A percentile compares a stretch with the other conserved stretches of the same genome.
Evolutionary conservation across 2,329 filamentous ascomycete species (phyloP).

Genomic region (Xylariaceae sp.): DNA sequence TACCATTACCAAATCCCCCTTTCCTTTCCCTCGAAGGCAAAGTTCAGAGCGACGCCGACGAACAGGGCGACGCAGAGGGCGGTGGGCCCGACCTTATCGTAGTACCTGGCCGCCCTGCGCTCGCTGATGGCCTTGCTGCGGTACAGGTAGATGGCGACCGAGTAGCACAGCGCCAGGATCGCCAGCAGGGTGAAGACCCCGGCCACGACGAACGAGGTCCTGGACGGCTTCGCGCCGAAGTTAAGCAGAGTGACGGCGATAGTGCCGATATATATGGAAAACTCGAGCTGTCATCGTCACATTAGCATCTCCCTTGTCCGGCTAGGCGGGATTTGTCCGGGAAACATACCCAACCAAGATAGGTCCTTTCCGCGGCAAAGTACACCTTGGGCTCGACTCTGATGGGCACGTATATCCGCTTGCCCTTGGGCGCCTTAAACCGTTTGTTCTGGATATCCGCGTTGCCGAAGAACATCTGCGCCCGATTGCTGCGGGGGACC

Average conservation of each 20-base stretch:
- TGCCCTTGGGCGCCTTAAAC: slow-evolving; percentile 70
- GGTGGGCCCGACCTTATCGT: slow-evolving; percentile 81
- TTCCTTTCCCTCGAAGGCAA: slow-evolving; percentile 66
- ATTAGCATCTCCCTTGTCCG: too few relatives aligned
- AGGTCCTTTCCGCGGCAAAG: slow-evolving; percentile 92
- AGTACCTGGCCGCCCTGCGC: slow-evolving; percentile 79
- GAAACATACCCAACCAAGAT: slow-evolving; percentile 80
- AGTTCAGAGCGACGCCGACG: slow-evolving; percentile 68
- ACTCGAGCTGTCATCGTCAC: slow-evolving; percentile 74
- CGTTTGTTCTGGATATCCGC: slow-evolving; percentile 49
- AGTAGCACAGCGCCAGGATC: slow-evolving; percentile 71
- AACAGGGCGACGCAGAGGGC: slow-evolving; percentile 68
- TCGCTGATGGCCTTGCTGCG: slow-evolving; percentile 78
- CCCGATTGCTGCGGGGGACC: slow-evolving; percentile 50
- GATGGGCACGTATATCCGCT: slow-evolving; percentile 92
- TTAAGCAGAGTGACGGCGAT: slow-evolving; percentile 81
- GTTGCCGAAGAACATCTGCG: slow-evolving; percentile 44
- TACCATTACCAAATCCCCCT: slow-evolving; percentile 46
- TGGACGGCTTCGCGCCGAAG: slow-evolving; percentile 56
- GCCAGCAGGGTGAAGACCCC: slow-evolving; percentile 79
- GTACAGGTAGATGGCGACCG: slow-evolving; percentile 78
- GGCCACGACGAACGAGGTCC: slow-evolving; percentile 58
- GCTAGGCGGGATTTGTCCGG: too few relatives aligned
- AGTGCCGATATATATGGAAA: slow-evolving; percentile 86
- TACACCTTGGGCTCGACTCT: slow-evolving; percentile 97